Conservation (phyloP, 1,284 basidiomycete genomes). For the Anthracocystis walkeri region DNA sequence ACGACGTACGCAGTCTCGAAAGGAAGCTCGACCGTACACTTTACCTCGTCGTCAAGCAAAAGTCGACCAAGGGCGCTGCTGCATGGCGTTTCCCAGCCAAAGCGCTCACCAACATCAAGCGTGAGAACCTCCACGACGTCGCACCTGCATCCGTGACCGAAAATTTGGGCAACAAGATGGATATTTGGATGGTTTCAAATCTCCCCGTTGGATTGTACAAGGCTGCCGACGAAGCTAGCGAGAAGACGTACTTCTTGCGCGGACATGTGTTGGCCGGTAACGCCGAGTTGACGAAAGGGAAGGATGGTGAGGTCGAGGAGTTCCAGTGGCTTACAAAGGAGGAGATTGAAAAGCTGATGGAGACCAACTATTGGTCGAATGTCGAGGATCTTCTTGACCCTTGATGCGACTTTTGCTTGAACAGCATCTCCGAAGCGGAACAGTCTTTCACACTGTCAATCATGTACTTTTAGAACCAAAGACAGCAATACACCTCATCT, state of each 20-base stretch:
- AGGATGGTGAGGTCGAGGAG: conserved; percentile 73
- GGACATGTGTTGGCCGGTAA: conserved; percentile 62
- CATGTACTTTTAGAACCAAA: conserved; percentile 3
- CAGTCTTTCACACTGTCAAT: neutral
- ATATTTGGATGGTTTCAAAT: conserved; percentile 66
- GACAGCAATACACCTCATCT: too few species aligned
- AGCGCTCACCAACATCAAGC: conserved; percentile 30
- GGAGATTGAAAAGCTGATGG: conserved; percentile 76
- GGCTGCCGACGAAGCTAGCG: conserved; percentile 9
- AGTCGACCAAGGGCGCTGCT: conserved; percentile 20
- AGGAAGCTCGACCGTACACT: conserved; percentile 84
- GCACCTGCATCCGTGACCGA: conserved; percentile 53
- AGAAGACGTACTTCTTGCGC: conserved; percentile 62
- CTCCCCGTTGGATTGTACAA: conserved; percentile 60
- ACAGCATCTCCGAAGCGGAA: neutral
- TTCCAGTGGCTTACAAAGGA: conserved; percentile 92
- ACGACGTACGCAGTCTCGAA: conserved; percentile 80
- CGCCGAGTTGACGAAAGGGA: conserved; percentile 28
- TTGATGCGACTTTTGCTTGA: conserved; percentile 12
- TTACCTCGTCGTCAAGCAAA: conserved; percentile 80
- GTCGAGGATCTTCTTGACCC: conserved; percentile 79
- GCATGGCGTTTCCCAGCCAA: conserved; percentile 56
- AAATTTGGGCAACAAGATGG: conserved; percentile 58
- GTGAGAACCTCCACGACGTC: conserved; percentile 45
- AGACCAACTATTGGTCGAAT: conserved; percentile 78